Base-by-base conservation (phyloP, 148 eudicot species). In the Agrostemma githago region DNA sequence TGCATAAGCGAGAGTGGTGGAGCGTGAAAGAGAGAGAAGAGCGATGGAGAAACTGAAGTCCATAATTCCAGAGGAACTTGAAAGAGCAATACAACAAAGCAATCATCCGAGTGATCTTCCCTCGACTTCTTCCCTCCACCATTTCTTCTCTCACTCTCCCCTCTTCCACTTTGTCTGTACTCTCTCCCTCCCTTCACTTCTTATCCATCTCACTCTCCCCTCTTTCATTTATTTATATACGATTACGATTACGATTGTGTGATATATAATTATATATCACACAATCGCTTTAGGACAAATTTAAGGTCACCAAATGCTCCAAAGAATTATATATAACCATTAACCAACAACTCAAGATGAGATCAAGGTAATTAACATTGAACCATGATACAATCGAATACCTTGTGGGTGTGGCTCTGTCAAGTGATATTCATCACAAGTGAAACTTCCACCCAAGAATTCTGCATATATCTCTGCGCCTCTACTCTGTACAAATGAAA, bases 341-440 rank as follows among this genome's bases (percentile, higher is more conserved):
- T 1, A 26, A 26, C 34, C 1, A 26, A 26, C 34, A 26, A 26
- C 34, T 26, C 61, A 78, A 9, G 10, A 16, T 5, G 40, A 37
- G 48, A 16, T 38, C 41, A 62, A 62, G 12, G 43, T 5, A 70
- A 9, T 17, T 15, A 26, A 38, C 62, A 39, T 10, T 60, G 40
- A 51, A 53, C 62, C 14, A 44, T 60, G 12, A 44, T 40, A 39
- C 38, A 4, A 8, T 59, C 8, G 62, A 26, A 59, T 85, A 93
- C 97, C 98, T 76, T 93, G 87, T 39, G 97, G 98, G 72, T 94
- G 98, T 79, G 98, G 98, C 79, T 94, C 97, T 58, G 96, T 94
- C 98, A 94, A 85, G 82, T 94, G 97, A 87, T 94, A 91, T 48
- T 97, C 98, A 84, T 91, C 98, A 77, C 93, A 88, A 67, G 92